Evolutionary conservation across 805 yeast genomes (phyloP), one percentile per base, ranked within the genome.

Genomic region (Blastobotrys terrestris): DNA sequence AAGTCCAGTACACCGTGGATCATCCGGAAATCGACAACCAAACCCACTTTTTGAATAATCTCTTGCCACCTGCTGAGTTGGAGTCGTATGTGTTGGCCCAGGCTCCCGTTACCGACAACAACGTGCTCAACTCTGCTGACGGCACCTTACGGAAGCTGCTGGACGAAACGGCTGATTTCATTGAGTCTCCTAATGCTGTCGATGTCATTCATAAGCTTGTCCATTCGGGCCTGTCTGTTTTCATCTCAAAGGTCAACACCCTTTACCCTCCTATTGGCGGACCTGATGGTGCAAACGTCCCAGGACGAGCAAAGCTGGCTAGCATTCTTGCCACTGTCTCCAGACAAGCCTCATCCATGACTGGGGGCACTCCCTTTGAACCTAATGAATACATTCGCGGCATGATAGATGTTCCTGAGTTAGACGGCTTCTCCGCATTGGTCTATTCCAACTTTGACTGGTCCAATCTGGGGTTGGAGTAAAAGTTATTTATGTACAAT

Each of bases 351-450:
- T 79, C 74, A 46, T 73, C 75, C 14, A 70, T 85, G 63, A 76
- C 77, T 46, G 75, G 75, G 44, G 77, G 76, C 46, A 67, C 70
- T 50, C 68, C 69, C 5, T 55, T 61, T 35, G 61, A 70, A 15
- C 63, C 68, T 7, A 75, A 75, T 55, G 79, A 73, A 54, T 77
- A 75, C 57, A 60, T 79, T 8, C 65, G 68, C 18, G 68, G 72
- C 3, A 69, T 83, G 76, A 75, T 77, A 58, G 70, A 70, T 54
- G 67, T 76, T 31, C 83, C 79, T 15, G 89, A 83, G 57, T 75
- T 91, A 53, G 95, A 87, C 58, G 96, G 89, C 55, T 77, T 91
- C 59, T 84, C 96, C 69, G 97, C 97, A 3, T 77, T 89, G 59
- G 91, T 91, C 6, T 91, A 91, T 67, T 85, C 96, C 16, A 89